A percentile compares a stretch with the other conserved stretches of the same genome.
phyloP scores from a whole-genome alignment of 2,329 filamentous ascomycete species.

The Alternaria brassicae region DNA sequence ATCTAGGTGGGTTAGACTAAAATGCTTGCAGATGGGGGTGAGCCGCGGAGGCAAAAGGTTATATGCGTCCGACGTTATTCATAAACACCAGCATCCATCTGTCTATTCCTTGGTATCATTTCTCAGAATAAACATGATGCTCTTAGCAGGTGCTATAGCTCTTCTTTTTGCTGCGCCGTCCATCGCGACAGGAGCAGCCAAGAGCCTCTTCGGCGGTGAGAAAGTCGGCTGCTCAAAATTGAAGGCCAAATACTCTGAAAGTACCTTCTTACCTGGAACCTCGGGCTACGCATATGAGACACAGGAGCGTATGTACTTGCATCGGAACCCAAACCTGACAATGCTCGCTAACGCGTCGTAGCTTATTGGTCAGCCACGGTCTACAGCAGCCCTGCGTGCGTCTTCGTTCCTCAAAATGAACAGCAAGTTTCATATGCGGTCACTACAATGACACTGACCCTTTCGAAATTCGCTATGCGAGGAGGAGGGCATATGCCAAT shows the following conservation, averaged over 20 bases:
- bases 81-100: background rate
- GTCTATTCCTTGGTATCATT: background rate
- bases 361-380: conserved; percentile 20
- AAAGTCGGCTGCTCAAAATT: background rate
- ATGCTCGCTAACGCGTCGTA: background rate
- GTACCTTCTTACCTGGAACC: background rate
- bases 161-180: background rate
- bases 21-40: background rate
- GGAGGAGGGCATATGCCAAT: conserved; percentile 38
- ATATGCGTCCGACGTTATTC: background rate
- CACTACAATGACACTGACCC: conserved; percentile 17
- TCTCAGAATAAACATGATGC: background rate
- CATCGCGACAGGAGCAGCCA: background rate
- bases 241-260: background rate
- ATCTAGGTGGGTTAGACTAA: background rate
- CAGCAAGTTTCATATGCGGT: conserved; percentile 29
- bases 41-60: background rate
- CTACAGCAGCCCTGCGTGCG: conserved; percentile 25
- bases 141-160: background rate
- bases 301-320: background rate
- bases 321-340: background rate
- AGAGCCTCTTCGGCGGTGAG: background rate
- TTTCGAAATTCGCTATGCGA: conserved; percentile 28
- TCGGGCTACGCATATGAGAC: background rate
- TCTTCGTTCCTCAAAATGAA: conserved; percentile 27